These are phyloP conservation scores for Phytophthora ohioensis DNA, from an alignment of 352 stramenopile genomes.

Conservation along the genomic window DNA sequence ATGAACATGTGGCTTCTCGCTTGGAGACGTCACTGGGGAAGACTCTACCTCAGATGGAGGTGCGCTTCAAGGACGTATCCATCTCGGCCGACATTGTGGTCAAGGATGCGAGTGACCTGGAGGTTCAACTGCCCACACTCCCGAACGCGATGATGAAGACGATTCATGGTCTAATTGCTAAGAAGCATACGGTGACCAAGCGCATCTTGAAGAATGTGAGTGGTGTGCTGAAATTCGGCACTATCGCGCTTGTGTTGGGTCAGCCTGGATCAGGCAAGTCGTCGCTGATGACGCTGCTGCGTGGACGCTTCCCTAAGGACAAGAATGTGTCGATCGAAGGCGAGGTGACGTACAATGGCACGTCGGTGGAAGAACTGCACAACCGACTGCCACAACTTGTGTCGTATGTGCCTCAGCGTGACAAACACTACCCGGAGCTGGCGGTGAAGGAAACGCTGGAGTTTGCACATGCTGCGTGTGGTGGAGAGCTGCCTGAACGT, in stretches of 20 bases:
- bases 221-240: constrained; percentile 36
- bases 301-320: constrained; percentile 22
- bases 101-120: constrained; percentile 2
- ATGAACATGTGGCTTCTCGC: constrained; percentile 10
- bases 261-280: constrained; percentile 23
- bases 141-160: constrained; percentile 25
- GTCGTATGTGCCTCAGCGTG: constrained; percentile 33
- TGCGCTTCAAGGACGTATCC: constrained; percentile 19
- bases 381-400: constrained; percentile 32
- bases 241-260: constrained; percentile 16
- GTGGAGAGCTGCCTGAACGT: constrained; percentile 21
- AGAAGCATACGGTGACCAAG: constrained; percentile 25
- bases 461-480: constrained; percentile 31
- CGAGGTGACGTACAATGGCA: constrained; percentile 25
- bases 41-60: constrained; percentile 41
- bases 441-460: constrained; percentile 28
- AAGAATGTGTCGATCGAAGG: constrained; percentile 31
- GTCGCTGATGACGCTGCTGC: constrained; percentile 35
- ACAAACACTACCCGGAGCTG: constrained; percentile 36
- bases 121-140: constrained; percentile 37
- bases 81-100: constrained; percentile 29
- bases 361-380: neutral
- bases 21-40: constrained; percentile 31
- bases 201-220: constrained; percentile 24
- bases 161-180: constrained; percentile 18